Conservation (phyloP, 352 stramenopile species). For the Pythium coloratum region DNA sequence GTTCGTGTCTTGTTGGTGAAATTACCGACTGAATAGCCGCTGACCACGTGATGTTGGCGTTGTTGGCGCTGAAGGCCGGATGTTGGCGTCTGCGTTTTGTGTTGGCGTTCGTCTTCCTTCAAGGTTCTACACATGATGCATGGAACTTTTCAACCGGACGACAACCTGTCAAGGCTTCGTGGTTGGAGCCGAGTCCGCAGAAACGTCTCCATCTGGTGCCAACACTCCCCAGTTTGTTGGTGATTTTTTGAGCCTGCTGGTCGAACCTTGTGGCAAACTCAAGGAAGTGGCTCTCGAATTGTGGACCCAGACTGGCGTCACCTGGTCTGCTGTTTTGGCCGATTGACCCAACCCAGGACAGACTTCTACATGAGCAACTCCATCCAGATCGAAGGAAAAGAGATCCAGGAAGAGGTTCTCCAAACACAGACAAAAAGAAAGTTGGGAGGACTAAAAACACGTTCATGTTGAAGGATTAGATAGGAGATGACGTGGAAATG, state of each 20-base stretch:
- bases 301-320: background rate
- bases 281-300: constrained; percentile 1
- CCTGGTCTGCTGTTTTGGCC: background rate
- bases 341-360: background rate
- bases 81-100: background rate
- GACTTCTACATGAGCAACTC: background rate
- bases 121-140: background rate
- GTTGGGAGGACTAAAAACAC: background rate
- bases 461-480: constrained; percentile 5
- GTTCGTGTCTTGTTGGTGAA: background rate
- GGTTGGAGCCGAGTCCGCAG: background rate
- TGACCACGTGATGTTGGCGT: background rate
- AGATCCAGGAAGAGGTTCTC: background rate
- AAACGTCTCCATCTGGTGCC: constrained; percentile 14
- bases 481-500: background rate
- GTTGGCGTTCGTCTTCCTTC: constrained; percentile 4
- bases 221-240: background rate
- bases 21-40: background rate
- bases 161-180: background rate
- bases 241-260: constrained; percentile 23
- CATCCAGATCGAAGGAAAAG: background rate
- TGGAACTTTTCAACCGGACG: constrained; percentile 1
- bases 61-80: background rate
- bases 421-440: background rate
- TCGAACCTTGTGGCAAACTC: background rate